phyloP scores from a whole-genome alignment of 805 yeast species.

The Starmerella etchellsii region DNA sequence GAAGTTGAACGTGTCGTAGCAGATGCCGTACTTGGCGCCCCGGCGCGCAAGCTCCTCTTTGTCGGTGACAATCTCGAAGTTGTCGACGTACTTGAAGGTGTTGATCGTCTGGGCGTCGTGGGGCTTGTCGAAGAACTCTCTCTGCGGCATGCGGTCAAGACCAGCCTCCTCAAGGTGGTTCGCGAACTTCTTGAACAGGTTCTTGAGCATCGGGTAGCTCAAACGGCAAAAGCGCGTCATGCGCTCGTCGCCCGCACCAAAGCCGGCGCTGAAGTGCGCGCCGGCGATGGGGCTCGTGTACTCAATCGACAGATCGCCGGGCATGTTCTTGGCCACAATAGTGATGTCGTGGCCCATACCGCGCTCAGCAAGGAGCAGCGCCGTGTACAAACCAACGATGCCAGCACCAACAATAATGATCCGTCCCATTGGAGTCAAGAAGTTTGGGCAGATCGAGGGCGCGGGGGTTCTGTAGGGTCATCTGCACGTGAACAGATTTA shows the following conservation, averaged over 20 bases:
- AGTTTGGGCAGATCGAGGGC: no score
- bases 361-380: conserved; percentile 36
- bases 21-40: conserved; percentile 44
- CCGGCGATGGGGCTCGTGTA: conserved; percentile 80
- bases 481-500: no score
- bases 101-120: conserved; percentile 38
- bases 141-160: conserved; percentile 40
- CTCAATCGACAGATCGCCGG: conserved; percentile 64
- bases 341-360: conserved; percentile 34
- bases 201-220: conserved; percentile 40
- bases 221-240: conserved; percentile 41
- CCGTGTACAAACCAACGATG: conserved; percentile 54
- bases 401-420: conserved; percentile 41
- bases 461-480: no score
- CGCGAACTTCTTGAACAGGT: conserved; percentile 37
- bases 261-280: conserved; percentile 42
- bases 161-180: conserved; percentile 35
- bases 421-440: conserved; percentile 11
- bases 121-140: conserved; percentile 43
- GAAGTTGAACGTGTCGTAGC: conserved; percentile 54
- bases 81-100: conserved; percentile 37
- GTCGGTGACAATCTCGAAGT: conserved; percentile 30
- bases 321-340: conserved; percentile 52
- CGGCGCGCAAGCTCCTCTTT: conserved; percentile 32
- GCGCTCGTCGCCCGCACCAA: conserved; percentile 45